These are phyloP conservation scores for Backusella parvicylindrica DNA, from an alignment of 192 early-diverging fungal species.

Conservation along the genomic window DNA sequence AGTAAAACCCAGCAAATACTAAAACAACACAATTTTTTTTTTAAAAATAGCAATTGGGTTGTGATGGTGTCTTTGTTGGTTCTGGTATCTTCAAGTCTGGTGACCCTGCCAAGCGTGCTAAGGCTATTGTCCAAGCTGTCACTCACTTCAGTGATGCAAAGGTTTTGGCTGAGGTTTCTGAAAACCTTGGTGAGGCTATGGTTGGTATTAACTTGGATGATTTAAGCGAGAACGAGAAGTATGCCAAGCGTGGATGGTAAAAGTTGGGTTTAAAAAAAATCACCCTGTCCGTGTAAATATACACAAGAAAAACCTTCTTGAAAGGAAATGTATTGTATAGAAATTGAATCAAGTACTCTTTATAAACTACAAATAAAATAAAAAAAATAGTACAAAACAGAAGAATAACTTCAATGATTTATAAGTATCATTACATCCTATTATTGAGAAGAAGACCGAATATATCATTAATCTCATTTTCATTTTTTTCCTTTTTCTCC, in stretches of 20 bases:
- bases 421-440: background rate
- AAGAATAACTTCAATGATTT: background rate
- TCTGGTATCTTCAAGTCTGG: constrained; percentile 96
- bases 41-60: constrained; percentile 72
- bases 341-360: background rate
- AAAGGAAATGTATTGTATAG: constrained; percentile 2
- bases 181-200: constrained; percentile 95
- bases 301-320: background rate
- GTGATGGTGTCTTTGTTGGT: constrained; percentile 98
- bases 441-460: background rate
- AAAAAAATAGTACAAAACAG: background rate
- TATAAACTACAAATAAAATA: background rate
- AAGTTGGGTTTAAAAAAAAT: background rate
- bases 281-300: background rate
- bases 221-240: constrained; percentile 39
- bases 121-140: constrained; percentile 92
- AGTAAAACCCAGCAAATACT: background rate
- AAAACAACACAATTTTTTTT: background rate
- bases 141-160: constrained; percentile 91
- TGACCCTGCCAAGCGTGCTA: constrained; percentile 92
- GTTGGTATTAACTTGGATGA: constrained; percentile 90
- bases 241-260: constrained; percentile 27
- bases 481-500: background rate
- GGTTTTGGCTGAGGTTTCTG: constrained; percentile 85
- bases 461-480: background rate